These are phyloP conservation scores for Nakazawaea siamensis DNA, from an alignment of 805 yeast species.

Conservation along the genomic window DNA sequence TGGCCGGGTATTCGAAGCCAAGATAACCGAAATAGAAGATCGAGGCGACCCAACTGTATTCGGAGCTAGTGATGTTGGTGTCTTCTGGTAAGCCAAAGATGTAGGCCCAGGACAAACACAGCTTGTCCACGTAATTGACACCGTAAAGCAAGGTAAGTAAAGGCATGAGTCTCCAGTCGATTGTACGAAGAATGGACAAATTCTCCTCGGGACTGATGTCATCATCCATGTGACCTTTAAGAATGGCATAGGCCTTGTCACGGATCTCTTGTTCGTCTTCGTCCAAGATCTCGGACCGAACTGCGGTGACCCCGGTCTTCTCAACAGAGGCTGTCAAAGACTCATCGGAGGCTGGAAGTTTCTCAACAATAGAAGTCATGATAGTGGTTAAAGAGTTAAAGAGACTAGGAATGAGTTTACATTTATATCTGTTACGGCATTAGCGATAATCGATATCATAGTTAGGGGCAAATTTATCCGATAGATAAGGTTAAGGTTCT, in stretches of 20 bases:
- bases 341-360: too few relatives aligned
- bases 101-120: conserved; percentile 34
- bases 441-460: too few relatives aligned
- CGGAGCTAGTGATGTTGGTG: conserved; percentile 29
- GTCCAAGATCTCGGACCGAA: not conserved
- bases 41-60: conserved; percentile 50
- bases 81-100: conserved; percentile 35
- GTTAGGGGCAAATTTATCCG: too few relatives aligned
- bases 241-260: conserved; percentile 14
- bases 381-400: too few relatives aligned
- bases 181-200: conserved; percentile 21
- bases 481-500: too few relatives aligned
- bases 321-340: too few relatives aligned
- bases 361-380: too few relatives aligned
- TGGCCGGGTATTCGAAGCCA: conserved; percentile 45
- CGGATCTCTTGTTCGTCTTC: conserved; percentile 13
- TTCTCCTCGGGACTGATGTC: conserved; percentile 22
- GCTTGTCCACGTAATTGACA: conserved; percentile 30
- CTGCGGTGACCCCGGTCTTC: too few relatives aligned
- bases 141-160: conserved; percentile 20
- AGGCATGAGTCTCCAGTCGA: conserved; percentile 27
- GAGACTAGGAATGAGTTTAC: too few relatives aligned
- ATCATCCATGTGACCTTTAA: conserved; percentile 14
- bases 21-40: conserved; percentile 60
- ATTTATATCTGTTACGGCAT: too few relatives aligned